Base-by-base conservation (phyloP, 345 rosid genomes). In the Citrus trifoliata region DNA sequence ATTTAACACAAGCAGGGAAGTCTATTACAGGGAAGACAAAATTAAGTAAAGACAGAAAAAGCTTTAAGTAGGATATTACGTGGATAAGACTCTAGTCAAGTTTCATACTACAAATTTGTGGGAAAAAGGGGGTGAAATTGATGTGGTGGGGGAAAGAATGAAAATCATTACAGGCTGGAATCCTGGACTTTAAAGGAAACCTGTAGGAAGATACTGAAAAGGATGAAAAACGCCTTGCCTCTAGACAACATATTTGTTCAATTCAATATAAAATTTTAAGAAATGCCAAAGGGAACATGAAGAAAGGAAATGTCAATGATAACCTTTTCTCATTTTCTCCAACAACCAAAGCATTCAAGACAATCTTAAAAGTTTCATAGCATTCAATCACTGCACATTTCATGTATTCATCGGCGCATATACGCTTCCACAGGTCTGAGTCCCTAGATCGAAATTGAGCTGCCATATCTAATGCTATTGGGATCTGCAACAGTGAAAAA, bases 271-370 rank as follows among this genome's bases (percentile, higher is more conserved):
- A 67, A 73, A 68, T 16, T 21, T 61, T 22, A 60, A 67, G 48
- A 53, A 32, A 77, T 32, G 51, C 38, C 12, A 74, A 40, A 53
- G 64, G 27, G 2, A 33, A 67, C 67, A 28, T 27, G 58, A 69
- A 48, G 5, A 22, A 28, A 63, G 4, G 65, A 67, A 77, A 55
- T 46, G 61, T 60, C 14, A 16, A 67, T 71, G 80, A 55, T 48
- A 86, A 95, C 99, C 98, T 93, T 88, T 93, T 93, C 86, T 96
- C 99, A 85, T 86, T 90, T 83, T 96, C 99, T 78, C 99, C 98
- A 82, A 88, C 87, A 10, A 96, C 93, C 87, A 94, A 84, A 80
- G 89, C 84, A 58, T 89, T 88, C 78, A 96, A 83, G 69, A 94
- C 88, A 86, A 87, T 90, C 82, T 96, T 96, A 76, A 96, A 87